Evolutionary conservation across 2,329 filamentous ascomycete genomes (phyloP).

Genomic region (Tolypocladium album): DNA sequence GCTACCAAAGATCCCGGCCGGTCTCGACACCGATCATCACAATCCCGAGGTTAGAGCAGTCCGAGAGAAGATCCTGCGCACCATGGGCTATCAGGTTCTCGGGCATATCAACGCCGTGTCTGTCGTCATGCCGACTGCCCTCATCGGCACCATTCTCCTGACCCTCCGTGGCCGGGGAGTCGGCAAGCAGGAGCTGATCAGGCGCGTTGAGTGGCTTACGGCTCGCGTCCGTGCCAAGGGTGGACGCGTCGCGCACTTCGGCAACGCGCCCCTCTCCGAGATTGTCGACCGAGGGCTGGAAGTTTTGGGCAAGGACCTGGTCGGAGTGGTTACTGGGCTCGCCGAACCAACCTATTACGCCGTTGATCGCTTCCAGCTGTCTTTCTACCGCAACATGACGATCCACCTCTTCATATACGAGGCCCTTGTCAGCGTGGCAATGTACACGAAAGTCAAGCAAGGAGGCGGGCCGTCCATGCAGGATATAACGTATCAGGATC

Average conservation of each 20-base stretch:
- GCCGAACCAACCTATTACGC: conserved; percentile 91
- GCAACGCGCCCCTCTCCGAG: conserved; percentile 62
- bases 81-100: conserved; percentile 83
- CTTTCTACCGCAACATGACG: conserved; percentile 98
- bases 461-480: conserved; percentile 79
- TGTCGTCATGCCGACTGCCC: conserved; percentile 94
- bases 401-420: conserved; percentile 97
- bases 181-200: conserved; percentile 72
- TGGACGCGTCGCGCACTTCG: conserved; percentile 88
- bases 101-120: conserved; percentile 93
- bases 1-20: conserved; percentile 30
- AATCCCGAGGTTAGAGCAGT: conserved; percentile 40
- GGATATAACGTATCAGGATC: conserved; percentile 61
- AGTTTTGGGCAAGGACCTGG: conserved; percentile 80
- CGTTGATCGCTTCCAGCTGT: conserved; percentile 91
- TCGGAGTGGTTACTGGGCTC: conserved; percentile 67
- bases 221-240: conserved; percentile 74
- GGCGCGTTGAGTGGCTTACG: conserved; percentile 84
- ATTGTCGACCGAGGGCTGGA: conserved; percentile 87
- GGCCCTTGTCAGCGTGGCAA: conserved; percentile 75
- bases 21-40: conserved; percentile 33
- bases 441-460: conserved; percentile 85
- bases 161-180: conserved; percentile 88
- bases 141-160: conserved; percentile 87
- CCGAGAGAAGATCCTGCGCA: conserved; percentile 66